phyloP scores from a whole-genome alignment of 2,329 filamentous ascomycete species.

The Microdochium trichocladiopsis region DNA sequence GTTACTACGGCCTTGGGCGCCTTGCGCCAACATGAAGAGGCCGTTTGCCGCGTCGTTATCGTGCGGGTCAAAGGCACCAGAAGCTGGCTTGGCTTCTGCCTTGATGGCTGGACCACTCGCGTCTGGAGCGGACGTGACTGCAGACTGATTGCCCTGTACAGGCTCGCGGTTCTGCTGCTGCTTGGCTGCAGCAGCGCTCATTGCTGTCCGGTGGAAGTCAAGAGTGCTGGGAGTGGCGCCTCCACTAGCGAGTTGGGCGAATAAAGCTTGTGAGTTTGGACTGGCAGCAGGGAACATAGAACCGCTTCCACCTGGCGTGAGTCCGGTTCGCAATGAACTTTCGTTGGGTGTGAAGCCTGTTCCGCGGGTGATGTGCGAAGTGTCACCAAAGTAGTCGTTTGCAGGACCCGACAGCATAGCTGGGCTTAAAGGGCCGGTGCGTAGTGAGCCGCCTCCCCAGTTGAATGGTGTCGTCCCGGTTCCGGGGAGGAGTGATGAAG shows the following conservation, averaged over 20 bases:
- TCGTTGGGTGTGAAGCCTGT: slow-evolving; percentile 89
- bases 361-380: slow-evolving; percentile 62
- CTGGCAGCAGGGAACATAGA: slow-evolving; percentile 95
- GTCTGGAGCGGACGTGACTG: slow-evolving; percentile 40
- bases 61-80: slow-evolving; percentile 75
- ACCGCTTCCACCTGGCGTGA: slow-evolving; percentile 90
- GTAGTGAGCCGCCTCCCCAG: slow-evolving; percentile 78
- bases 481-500: slow-evolving; percentile 71
- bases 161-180: slow-evolving; percentile 29
- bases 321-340: slow-evolving; percentile 81
- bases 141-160: slow-evolving; percentile 24
- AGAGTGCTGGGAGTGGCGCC: slow-evolving; percentile 83
- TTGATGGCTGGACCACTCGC: slow-evolving; percentile 36
- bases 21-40: slow-evolving; percentile 80
- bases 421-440: slow-evolving; percentile 89
- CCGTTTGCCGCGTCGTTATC: slow-evolving; percentile 96
- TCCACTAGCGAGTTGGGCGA: slow-evolving; percentile 70
- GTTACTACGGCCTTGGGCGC: slow-evolving; percentile 46
- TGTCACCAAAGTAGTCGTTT: slow-evolving; percentile 84
- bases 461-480: slow-evolving; percentile 66
- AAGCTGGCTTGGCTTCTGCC: slow-evolving; percentile 39
- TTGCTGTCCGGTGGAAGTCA: slow-evolving; percentile 89
- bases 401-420: slow-evolving; percentile 89
- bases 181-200: slow-evolving; percentile 69
- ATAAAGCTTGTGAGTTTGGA: slow-evolving; percentile 77